Evolutionary conservation across 495 filamentous ascomycete genomes (phyloP).

Genomic region (Neurospora sp.): DNA sequence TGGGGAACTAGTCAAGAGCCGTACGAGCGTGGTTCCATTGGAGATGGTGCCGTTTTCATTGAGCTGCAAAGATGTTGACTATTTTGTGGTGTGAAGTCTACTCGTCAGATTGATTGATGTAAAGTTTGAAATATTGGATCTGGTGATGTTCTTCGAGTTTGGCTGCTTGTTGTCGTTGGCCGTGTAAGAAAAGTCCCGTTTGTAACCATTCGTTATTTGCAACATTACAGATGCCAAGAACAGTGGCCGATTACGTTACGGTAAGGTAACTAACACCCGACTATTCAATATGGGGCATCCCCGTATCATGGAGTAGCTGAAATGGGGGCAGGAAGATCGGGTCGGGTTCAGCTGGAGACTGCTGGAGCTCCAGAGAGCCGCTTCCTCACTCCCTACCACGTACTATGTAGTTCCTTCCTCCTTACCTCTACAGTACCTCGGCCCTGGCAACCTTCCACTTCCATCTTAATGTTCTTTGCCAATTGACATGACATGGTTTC

Average conservation of each 20-base stretch:
- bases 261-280: background rate
- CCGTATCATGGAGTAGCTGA: background rate
- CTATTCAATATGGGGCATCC: background rate
- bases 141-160: background rate
- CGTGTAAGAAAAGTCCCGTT: background rate
- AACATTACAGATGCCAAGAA: background rate
- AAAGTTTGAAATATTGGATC: background rate
- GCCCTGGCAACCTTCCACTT: background rate
- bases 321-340: background rate
- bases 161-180: background rate
- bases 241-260: background rate
- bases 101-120: background rate
- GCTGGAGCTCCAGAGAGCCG: background rate
- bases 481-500: background rate
- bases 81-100: background rate
- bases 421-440: background rate
- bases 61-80: background rate
- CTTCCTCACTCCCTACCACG: background rate
- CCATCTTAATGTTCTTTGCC: background rate
- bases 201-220: background rate
- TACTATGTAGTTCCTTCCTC: background rate
- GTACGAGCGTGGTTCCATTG: constrained; percentile 13
- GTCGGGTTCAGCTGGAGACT: background rate
- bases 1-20: background rate
- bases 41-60: background rate